Evolutionary conservation across 73 alveolate species (phyloP).

Genomic region (Diophrys appendiculata): DNA sequence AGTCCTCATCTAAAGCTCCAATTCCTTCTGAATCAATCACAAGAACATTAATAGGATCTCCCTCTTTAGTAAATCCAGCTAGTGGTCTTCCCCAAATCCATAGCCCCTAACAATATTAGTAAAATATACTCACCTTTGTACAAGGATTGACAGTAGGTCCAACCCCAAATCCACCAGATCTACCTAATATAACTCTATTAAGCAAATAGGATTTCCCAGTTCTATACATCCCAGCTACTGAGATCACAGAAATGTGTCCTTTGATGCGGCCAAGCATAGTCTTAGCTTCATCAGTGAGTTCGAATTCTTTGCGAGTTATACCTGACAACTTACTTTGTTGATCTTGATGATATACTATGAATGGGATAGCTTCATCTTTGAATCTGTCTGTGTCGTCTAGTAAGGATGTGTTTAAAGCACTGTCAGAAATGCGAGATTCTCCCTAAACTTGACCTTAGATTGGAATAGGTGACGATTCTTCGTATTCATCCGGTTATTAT

Average conservation of each 20-base stretch:
- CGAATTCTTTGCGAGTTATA: slow-evolving; percentile 7
- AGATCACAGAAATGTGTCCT: slow-evolving; percentile 60
- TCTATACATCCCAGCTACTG: slow-evolving; percentile 92
- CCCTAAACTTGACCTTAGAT: too few species aligned
- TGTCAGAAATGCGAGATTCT: too few species aligned
- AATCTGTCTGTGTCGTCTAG: too few species aligned
- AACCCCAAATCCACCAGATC: slow-evolving; percentile 53
- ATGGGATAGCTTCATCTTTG: slow-evolving; percentile 33
- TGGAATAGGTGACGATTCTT: too few species aligned
- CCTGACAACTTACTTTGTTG: neutral
- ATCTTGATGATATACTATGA: slow-evolving; percentile 7
- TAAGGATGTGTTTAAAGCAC: too few species aligned
- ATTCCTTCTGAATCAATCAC: slow-evolving; percentile 65
- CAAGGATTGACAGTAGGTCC: slow-evolving; percentile 79
- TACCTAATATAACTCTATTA: slow-evolving; percentile 81
- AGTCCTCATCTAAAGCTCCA: slow-evolving; percentile 64
- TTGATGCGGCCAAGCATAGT: slow-evolving; percentile 58
- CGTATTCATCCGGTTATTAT: too few species aligned
- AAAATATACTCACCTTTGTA: slow-evolving; percentile 59
- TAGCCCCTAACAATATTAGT: slow-evolving; percentile 35
- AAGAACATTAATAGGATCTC: slow-evolving; percentile 43
- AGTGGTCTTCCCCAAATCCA: slow-evolving; percentile 86
- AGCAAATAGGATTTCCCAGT: slow-evolving; percentile 84
- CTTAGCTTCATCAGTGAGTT: slow-evolving; percentile 54
- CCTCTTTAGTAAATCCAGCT: slow-evolving; percentile 42